phyloP scores from a whole-genome alignment of 2,329 filamentous ascomycete species.

The Lasiodiplodia sp. region DNA sequence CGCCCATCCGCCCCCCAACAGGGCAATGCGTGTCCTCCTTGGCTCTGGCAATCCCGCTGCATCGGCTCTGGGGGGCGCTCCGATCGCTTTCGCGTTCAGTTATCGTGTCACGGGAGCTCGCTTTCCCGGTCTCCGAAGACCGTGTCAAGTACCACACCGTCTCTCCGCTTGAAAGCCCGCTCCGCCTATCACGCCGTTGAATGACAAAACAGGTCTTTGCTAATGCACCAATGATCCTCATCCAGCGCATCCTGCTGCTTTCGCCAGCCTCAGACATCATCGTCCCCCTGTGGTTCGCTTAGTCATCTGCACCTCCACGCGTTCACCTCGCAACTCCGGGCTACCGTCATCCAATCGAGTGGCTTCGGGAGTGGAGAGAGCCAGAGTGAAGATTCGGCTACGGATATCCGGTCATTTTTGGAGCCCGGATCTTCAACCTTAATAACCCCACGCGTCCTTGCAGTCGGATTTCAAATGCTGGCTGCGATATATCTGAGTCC shows the following conservation, averaged over 20 bases:
- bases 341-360: no score
- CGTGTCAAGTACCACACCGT: not conserved
- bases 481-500: not conserved
- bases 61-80: not conserved
- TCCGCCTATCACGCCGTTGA: not conserved
- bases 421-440: no score
- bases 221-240: not conserved
- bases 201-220: not conserved
- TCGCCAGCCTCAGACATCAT: not conserved
- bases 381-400: no score
- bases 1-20: not conserved
- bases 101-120: not conserved
- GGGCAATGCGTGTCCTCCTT: not conserved
- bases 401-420: no score
- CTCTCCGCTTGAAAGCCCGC: not conserved
- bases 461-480: not conserved
- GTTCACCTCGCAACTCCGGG: no score
- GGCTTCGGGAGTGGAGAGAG: no score
- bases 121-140: not conserved
- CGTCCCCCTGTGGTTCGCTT: not conserved
- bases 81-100: slow-evolving; percentile 2
- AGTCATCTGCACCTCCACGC: not conserved
- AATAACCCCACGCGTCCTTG: no score
- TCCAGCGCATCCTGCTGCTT: not conserved
- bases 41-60: not conserved